A percentile compares a stretch with the other conserved stretches of the same genome.
These are phyloP conservation scores for Ceratocystis cubensis DNA, from an alignment of 2,329 filamentous ascomycete genomes.

Conservation along the genomic window DNA sequence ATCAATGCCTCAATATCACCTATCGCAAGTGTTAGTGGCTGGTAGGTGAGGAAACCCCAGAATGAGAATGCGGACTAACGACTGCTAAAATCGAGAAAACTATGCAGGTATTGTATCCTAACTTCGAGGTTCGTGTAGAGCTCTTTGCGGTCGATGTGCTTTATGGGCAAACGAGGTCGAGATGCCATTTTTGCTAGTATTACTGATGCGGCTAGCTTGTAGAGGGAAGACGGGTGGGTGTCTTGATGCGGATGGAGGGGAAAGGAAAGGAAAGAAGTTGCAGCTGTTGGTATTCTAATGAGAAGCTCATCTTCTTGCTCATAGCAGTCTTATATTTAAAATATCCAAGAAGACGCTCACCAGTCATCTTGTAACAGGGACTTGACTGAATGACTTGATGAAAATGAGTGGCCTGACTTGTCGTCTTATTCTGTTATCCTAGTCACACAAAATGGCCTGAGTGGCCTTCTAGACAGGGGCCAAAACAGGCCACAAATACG, in stretches of 20 bases:
- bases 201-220: neutral
- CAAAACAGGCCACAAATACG: slow-evolving; percentile 7
- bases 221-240: too few relatives aligned
- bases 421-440: slow-evolving; percentile 17
- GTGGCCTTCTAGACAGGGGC: slow-evolving; percentile 3
- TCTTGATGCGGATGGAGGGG: too few relatives aligned
- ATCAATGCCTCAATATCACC: slow-evolving; percentile 61
- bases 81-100: slow-evolving; percentile 62
- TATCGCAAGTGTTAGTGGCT: slow-evolving; percentile 1
- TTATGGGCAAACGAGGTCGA: slow-evolving; percentile 27
- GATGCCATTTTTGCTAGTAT: slow-evolving; percentile 24
- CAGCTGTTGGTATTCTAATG: neutral
- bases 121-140: slow-evolving; percentile 60
- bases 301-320: neutral
- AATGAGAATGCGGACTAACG: slow-evolving; percentile 37
- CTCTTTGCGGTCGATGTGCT: slow-evolving; percentile 57
- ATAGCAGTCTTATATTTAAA: neutral
- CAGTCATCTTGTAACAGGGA: neutral
- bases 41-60: neutral
- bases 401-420: slow-evolving; percentile 16
- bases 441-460: slow-evolving; percentile 15
- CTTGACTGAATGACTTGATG: neutral
- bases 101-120: slow-evolving; percentile 59
- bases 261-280: too few relatives aligned
- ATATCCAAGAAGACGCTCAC: neutral